Base-by-base conservation (phyloP, 768 basidiomycete genomes). In the Floccularia luteovirens region DNA sequence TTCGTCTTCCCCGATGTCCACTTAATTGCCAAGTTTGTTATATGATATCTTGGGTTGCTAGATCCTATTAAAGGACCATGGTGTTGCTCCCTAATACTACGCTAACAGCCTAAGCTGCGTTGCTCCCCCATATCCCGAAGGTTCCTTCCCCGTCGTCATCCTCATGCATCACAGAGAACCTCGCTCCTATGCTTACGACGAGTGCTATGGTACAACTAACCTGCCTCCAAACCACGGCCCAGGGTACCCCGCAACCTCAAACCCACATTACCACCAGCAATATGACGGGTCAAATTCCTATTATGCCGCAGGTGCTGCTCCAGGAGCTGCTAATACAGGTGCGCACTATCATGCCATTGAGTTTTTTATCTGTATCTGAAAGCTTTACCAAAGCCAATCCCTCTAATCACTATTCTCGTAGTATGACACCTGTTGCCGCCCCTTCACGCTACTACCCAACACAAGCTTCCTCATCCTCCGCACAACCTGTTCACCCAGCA, bases 51-150 rank as follows among this genome's bases (percentile, higher is more conserved):
- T 57, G 57, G 50, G 58, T 61, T 5, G 61, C 51, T 57, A 60
- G 66, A 60, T 59, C 52, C 56, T 67, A 66, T 66, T 69, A 68
- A 70, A 69, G 61, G 59, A 57, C 62, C 46, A 51, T 50, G 23
- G 36, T 39, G 45, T 50, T 48, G 45, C 38, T 39, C 48, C 46
- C 50, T 50, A 49, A 55, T 50, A 48, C 57, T 48, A 47, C 51
- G 45, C 48, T 52, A 35, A 23, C 33, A 19, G 31, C 43, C 40
- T 39, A 43, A 45, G 48, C 56, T 36, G 33, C 46, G 40, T 44
- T 51, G 46, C 14, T 20, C 21, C 30, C 34, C 16, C 14, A 25
- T 25, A 31, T 28, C 43, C 39, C 41, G 23, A 30, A 41, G 47
- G 48, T 53, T 44, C 50, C 42, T 46, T 41, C 46, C n/a, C n/a